phyloP scores from a whole-genome alignment of 306 rosid species.

The Lathyrus tuberosus region DNA sequence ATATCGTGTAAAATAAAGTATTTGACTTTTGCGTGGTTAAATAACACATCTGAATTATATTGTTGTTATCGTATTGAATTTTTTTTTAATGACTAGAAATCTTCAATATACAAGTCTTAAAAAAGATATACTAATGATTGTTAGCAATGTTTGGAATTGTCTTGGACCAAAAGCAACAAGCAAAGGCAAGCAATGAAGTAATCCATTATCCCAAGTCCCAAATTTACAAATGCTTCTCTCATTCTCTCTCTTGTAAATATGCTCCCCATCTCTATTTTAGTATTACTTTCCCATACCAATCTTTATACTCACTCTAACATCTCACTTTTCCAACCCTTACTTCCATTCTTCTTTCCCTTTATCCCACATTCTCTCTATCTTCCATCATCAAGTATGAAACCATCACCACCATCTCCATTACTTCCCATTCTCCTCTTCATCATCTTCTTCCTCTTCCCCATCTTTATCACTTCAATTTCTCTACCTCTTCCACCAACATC shows the following conservation, averaged over 20 bases:
- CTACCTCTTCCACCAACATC: slow-evolving; percentile 30
- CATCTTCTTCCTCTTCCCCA: slow-evolving; percentile 12
- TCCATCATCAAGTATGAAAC: slow-evolving; percentile 28
- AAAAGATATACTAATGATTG: neutral
- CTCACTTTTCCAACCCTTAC: neutral
- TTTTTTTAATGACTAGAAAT: too few relatives aligned
- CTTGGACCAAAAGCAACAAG: slow-evolving; percentile 17
- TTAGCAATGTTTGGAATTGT: neutral
- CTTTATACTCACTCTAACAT: slow-evolving; percentile 22
- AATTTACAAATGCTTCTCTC: neutral
- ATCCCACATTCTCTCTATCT: neutral
- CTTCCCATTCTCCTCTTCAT: slow-evolving; percentile 32
- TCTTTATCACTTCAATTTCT: slow-evolving; percentile 15
- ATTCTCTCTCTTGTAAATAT: neutral
- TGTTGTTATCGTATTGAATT: too few relatives aligned
- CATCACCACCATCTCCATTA: slow-evolving; percentile 7
- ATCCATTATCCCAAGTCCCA: slow-evolving; percentile 13
- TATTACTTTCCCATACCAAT: slow-evolving; percentile 12
- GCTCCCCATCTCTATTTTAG: slow-evolving; percentile 22
- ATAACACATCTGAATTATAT: too few relatives aligned
- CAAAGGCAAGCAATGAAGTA: slow-evolving; percentile 13
- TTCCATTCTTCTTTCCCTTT: neutral
- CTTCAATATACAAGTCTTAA: neutral
- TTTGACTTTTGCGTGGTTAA: too few relatives aligned
- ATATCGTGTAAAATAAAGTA: too few relatives aligned